These are phyloP conservation scores for Lachnellula cervina DNA, from an alignment of 2,329 filamentous ascomycete genomes.

Conservation along the genomic window DNA sequence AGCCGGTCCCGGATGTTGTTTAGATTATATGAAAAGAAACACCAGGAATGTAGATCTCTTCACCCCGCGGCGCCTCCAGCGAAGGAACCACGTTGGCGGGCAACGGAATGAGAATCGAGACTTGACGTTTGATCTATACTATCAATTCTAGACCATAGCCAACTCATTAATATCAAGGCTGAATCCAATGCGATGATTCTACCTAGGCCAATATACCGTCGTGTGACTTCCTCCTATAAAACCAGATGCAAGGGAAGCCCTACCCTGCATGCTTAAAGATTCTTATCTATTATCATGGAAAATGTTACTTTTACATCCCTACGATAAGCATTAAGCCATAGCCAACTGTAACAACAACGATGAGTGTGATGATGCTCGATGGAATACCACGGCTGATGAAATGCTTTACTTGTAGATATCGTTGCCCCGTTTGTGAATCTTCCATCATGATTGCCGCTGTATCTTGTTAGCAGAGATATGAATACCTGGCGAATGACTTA, in stretches of 20 bases:
- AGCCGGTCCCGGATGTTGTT: no score
- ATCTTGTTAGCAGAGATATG: conserved; percentile 12
- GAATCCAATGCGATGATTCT: neutral
- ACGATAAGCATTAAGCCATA: conserved; percentile 75
- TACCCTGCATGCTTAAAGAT: neutral
- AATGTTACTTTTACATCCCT: conserved; percentile 16
- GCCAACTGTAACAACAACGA: conserved; percentile 80
- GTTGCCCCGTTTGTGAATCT: conserved; percentile 80
- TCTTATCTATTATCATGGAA: neutral
- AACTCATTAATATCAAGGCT: neutral
- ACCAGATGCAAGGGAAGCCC: neutral
- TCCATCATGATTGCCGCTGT: conserved; percentile 98
- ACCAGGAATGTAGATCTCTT: no score
- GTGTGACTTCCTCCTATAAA: neutral
- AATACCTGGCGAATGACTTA: conserved; percentile 48
- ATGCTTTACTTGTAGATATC: conserved; percentile 88
- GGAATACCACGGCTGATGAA: conserved; percentile 94
- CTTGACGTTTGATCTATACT: no score
- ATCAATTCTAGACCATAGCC: no score
- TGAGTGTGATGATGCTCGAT: conserved; percentile 73
- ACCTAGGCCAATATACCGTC: neutral
- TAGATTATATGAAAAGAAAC: no score
- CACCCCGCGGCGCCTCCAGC: no score
- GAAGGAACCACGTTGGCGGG: no score
- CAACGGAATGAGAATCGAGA: no score